Base-by-base conservation (phyloP, 2,329 filamentous ascomycete genomes). In the Clonostachys solani region DNA sequence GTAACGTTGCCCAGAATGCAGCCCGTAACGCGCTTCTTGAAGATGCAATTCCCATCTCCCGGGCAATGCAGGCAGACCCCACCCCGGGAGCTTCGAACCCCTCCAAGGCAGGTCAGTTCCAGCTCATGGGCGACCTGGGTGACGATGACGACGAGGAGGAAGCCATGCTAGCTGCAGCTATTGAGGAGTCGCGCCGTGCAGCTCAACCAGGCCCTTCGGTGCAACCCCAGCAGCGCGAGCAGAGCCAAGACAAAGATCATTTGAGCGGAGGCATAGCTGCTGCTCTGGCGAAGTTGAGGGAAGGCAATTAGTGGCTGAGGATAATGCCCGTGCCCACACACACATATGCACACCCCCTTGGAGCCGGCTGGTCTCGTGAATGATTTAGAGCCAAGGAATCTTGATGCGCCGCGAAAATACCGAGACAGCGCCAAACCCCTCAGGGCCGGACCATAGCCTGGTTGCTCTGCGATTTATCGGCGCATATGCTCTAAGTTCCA, bases 181-280 rank as follows among this genome's bases (percentile, higher is more conserved):
- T 74, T 34, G 70, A 73, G 52, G 71, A 74, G 52, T 72, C 71
- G 13, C 73, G 66, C 57, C 33, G 19, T 17, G 41, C 40, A 23
- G 17, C 6, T 16, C 41, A 23, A 34, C 23, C 23, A 29, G 23
- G 23, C 10, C 23, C 23, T 29, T 29, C 23, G 23, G 23, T 29
- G 23, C 23, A 29, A 29, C 23, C 23, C 23, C 42, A 36, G 19
- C 47, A 33, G 47, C 43, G n/a, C 36, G 35, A 18, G 56, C 57
- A 2, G 56, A 13, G 18, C 10, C 19, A 12, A 6, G 5, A 33
- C 17, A 10, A 35, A 35, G 47, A 77, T 6, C 63, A 73, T 33
- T 63, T 86, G 6, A 74, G 73, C 50, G 79, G 73, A 42, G 81
- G 83, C 3, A 65, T 86, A 42, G 80, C 81, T 42, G 80, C 78